Conservation (phyloP, 169 alveolate species). For the Eimeria praecox region DNA sequence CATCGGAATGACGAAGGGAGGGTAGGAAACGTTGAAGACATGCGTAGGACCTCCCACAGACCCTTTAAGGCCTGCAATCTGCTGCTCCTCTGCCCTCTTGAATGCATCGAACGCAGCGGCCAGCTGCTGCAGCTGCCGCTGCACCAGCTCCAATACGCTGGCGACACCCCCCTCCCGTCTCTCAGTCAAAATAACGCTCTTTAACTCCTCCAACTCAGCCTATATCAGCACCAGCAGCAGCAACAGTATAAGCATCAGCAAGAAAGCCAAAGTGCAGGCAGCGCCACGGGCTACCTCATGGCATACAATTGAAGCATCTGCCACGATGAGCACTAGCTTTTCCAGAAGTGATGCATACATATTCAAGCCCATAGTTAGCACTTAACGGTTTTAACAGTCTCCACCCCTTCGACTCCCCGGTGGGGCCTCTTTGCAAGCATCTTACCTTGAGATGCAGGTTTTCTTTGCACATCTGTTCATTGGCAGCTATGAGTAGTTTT, state of each 20-base stretch:
- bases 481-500: conserved; percentile 8
- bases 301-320: neutral
- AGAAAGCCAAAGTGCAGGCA: neutral
- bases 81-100: conserved; percentile 63
- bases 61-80: conserved; percentile 25
- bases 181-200: neutral
- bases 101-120: conserved; percentile 40
- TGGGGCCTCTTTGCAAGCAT: neutral
- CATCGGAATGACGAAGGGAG: conserved; percentile 61
- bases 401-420: neutral
- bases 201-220: conserved; percentile 57
- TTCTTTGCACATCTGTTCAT: conserved; percentile 45
- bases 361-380: neutral
- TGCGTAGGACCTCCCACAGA: conserved; percentile 48
- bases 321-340: neutral
- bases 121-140: conserved; percentile 43
- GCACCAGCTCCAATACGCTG: conserved; percentile 45
- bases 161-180: conserved; percentile 26
- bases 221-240: neutral
- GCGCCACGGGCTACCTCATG: no score
- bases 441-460: conserved; percentile 36
- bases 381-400: neutral
- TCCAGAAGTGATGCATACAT: neutral
- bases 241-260: neutral
- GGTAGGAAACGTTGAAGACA: conserved; percentile 54